phyloP scores from a whole-genome alignment of 2,329 filamentous ascomycete species.

The Acarospora socialis region DNA sequence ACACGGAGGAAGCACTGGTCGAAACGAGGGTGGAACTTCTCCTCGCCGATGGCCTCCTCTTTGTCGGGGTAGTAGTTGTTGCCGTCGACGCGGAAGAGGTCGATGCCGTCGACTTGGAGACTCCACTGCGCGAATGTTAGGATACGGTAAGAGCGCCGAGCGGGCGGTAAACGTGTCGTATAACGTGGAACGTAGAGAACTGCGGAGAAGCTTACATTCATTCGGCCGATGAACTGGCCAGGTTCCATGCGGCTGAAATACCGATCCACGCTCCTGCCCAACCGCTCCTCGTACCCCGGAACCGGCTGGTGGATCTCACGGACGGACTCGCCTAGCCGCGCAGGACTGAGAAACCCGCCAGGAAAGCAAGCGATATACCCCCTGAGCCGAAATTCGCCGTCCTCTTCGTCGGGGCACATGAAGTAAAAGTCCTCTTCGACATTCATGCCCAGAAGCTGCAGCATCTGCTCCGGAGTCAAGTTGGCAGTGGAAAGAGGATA shows the following conservation, averaged over 20 bases:
- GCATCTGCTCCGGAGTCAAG: conserved; percentile 3
- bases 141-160: too few relatives aligned
- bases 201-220: conserved; percentile 9
- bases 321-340: conserved; percentile 9
- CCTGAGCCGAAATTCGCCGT: conserved; percentile 8
- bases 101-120: conserved; percentile 7
- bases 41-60: conserved; percentile 1
- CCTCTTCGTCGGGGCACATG: conserved; percentile 7
- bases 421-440: conserved; percentile 11
- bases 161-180: too few relatives aligned
- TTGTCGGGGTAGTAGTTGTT: conserved; percentile 5
- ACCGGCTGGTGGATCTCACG: conserved; percentile 9
- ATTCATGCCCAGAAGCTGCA: conserved; percentile 6
- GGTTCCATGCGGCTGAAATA: conserved; percentile 8
- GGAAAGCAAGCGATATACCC: conserved; percentile 9
- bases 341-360: conserved; percentile 6
- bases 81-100: conserved; percentile 6
- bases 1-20: conserved; percentile 6
- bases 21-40: too few relatives aligned
- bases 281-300: conserved; percentile 7
- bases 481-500: conserved; percentile 4
- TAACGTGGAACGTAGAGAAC: too few relatives aligned
- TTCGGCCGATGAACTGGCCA: conserved; percentile 5
- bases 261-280: conserved; percentile 8
- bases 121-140: conserved; percentile 10